Base-by-base conservation (phyloP, 768 basidiomycete genomes). In the Lentinula lateritia region DNA sequence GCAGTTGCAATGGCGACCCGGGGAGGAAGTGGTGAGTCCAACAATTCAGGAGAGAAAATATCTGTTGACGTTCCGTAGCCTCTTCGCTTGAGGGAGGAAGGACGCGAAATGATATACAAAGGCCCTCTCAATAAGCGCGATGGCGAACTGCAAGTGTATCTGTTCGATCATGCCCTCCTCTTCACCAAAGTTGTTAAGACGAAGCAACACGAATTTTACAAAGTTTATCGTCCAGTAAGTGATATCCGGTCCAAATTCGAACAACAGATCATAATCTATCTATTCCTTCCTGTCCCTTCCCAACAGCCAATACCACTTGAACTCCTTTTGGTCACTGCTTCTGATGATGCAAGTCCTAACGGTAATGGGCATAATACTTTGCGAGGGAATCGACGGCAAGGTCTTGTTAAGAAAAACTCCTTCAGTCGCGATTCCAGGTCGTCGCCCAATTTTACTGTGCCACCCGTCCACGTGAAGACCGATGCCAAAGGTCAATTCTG, bases 81-180 rank as follows among this genome's bases (percentile, higher is more conserved):
- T 69, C 76, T 99, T 50, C 85, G 90, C 35, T 74, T 99, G 59
- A 82, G 82, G 57, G 95, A 98, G 66, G 92, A 96, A 68, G 88
- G 86, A 6, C 86, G 97, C 13, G 90, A 98, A 76, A 82, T 98
- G 68, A 83, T 98, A 32, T 91, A 90, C 75, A 98, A 95, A 74
- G 95, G 95, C 20, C 75, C 85, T 32, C 77, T 98, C 66, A 97
- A 92, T 71, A 92, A 94, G 70, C 86, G 95, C 7, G 93, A 87
- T 67, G 94, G 93, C 15, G 96, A 98, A 71, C 78, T 98, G 54
- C 84, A 92, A 67, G 92, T 96, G 6, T 98, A 96, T 78, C 74
- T 99, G 68, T 97, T 99, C 70, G 97, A 99, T 71, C 97, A 99
- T 73, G 95, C 95, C 1, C 76, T 99, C 46, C 77, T 99, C 36